A percentile compares a stretch with the other conserved stretches of the same genome.
These are phyloP conservation scores for Rhizopus sp. DNA, from an alignment of 371 early-diverging fungal genomes.

Conservation along the genomic window DNA sequence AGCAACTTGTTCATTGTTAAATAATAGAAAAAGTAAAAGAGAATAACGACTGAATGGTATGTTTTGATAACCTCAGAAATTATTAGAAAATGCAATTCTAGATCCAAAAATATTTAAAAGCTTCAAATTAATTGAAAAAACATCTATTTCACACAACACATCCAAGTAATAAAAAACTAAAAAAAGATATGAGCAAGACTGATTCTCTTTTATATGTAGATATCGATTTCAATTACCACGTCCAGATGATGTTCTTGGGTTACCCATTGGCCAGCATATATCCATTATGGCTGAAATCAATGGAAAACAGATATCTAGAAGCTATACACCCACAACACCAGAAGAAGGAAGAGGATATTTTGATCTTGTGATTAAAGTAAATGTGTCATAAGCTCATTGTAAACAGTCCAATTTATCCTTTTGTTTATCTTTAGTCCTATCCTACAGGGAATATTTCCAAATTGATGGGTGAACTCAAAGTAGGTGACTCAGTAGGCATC, in stretches of 20 bases:
- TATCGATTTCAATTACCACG: slow-evolving; percentile 80
- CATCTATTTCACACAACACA: slow-evolving; percentile 70
- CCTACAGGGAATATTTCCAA: slow-evolving; percentile 86
- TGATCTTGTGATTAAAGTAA: slow-evolving; percentile 89
- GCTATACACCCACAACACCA: slow-evolving; percentile 86
- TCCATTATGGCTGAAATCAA: slow-evolving; percentile 76
- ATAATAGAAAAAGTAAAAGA: slow-evolving; percentile 14
- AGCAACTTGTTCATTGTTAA: slow-evolving; percentile 14
- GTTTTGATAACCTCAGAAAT: not conserved
- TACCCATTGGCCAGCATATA: slow-evolving; percentile 91
- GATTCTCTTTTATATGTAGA: slow-evolving; percentile 32
- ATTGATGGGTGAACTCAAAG: slow-evolving; percentile 65
- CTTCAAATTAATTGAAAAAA: slow-evolving; percentile 73
- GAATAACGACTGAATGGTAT: not conserved
- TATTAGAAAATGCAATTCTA: slow-evolving; percentile 35
- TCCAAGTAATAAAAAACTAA: slow-evolving; percentile 56
- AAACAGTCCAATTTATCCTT: not conserved
- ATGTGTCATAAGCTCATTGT: not conserved
- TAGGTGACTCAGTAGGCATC: slow-evolving; percentile 85
- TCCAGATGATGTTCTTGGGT: slow-evolving; percentile 63
- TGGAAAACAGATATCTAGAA: slow-evolving; percentile 80
- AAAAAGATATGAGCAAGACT: not conserved
- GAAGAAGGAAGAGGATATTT: slow-evolving; percentile 80
- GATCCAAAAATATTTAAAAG: slow-evolving; percentile 67
- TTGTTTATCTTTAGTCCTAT: slow-evolving; percentile 67